Evolutionary conservation across 331 rosid species (phyloP).

Genomic region (Pyracantha coccinea): DNA sequence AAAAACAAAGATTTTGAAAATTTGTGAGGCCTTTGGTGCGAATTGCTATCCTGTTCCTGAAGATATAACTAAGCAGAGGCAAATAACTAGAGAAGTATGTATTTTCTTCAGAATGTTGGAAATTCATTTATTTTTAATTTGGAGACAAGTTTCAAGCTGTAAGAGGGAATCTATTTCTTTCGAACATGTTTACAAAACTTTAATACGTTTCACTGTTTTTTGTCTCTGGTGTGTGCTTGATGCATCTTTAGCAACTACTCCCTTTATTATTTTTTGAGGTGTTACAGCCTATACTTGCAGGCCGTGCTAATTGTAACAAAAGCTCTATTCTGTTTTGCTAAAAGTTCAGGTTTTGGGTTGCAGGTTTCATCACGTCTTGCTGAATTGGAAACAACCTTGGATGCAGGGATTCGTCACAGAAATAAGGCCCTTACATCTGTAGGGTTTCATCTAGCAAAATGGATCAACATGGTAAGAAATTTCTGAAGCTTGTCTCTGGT

Average conservation of each 20-base stretch:
- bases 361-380: slow-evolving; percentile 87
- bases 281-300: background rate
- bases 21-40: slow-evolving; percentile 97
- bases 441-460: slow-evolving; percentile 59
- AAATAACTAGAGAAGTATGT: slow-evolving; percentile 90
- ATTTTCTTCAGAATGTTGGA: slow-evolving; percentile 2
- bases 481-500: slow-evolving; percentile 14
- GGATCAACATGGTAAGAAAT: slow-evolving; percentile 79
- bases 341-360: slow-evolving; percentile 14
- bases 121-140: background rate
- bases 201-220: background rate
- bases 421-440: slow-evolving; percentile 82
- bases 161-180: background rate
- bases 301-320: background rate
- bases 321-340: background rate
- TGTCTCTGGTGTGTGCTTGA: background rate
- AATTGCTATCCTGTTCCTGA: slow-evolving; percentile 97
- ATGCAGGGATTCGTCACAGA: slow-evolving; percentile 85
- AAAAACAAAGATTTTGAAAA: slow-evolving; percentile 84
- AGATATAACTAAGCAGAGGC: slow-evolving; percentile 84
- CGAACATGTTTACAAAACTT: background rate
- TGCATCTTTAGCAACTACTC: background rate
- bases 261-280: background rate
- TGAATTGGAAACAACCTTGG: slow-evolving; percentile 88
- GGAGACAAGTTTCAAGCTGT: background rate